Base-by-base conservation (phyloP, 331 rosid genomes). In the Quercus lobata region DNA sequence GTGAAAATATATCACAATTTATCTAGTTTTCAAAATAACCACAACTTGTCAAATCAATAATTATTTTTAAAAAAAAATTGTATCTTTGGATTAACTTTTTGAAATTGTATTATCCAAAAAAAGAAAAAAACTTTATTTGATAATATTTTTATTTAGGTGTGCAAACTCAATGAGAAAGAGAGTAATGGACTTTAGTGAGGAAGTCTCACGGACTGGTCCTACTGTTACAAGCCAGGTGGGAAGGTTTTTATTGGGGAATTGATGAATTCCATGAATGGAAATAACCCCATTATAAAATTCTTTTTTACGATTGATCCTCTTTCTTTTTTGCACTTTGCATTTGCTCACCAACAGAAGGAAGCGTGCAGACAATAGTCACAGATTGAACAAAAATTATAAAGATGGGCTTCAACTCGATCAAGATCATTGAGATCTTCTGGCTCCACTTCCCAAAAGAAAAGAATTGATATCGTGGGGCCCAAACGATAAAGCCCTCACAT, bases 191-290 rank as follows among this genome's bases (percentile, higher is more conserved):
- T 34, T 34, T 34, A 34, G 37, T 34, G 6, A 34, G 37, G 37
- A 34, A 34, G 7, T 34, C 7, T 34, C 37, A 34, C 7, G 7
- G 1, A 34, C 2, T 1, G 37, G 37, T 34, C 7, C 37, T 5
- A 5, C 7, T 5, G 35, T 34, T 34, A 5, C 37, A 34, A 34
- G 37, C 37, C 37, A 5, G 86, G 84, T 73, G 80, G 73, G 52
- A 11, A 57, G 58, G 56, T 44, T 79, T 88, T 83, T 44, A 81
- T 82, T 86, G 80, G 82, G 91, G 83, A 83, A 79, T 80, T 66
- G 89, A 74, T 83, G 83, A 89, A 87, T 24, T 25, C 85, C 69
- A 81, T 57, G 82, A 77, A 63, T 58, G 74, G 86, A 80, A 89
- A 83, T 80, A 86, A 76, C 84, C 41, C 41, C 78, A 84, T 44